Conservation (phyloP, 2,329 filamentous ascomycete species). For the Huntiella decipiens region DNA sequence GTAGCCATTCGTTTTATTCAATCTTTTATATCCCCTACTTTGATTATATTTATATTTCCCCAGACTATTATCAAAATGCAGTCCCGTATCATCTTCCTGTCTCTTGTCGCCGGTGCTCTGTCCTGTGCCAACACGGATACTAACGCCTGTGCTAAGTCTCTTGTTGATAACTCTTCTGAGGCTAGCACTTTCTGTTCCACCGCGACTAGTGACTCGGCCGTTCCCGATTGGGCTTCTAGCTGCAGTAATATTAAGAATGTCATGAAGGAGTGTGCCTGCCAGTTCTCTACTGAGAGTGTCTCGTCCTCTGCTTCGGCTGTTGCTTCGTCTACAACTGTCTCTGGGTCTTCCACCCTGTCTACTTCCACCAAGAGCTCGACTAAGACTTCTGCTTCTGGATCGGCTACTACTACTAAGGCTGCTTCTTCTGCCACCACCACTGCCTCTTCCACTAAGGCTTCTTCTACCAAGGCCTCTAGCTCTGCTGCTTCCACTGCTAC, state of each 20-base stretch:
- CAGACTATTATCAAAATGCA: conserved; percentile 7
- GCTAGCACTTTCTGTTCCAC: conserved; percentile 13
- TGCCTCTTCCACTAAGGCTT: background rate
- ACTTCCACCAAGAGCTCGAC: background rate
- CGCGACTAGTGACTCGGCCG: conserved; percentile 15
- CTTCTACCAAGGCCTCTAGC: background rate
- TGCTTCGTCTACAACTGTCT: background rate
- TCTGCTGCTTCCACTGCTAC: background rate
- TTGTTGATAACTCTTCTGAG: conserved; percentile 12
- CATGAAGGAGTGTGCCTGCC: conserved; percentile 18
- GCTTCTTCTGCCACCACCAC: background rate
- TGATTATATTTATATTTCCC: conserved; percentile 1
- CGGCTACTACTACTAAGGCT: background rate
- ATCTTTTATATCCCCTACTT: background rate
- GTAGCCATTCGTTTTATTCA: conserved; percentile 9
- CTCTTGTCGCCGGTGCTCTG: conserved; percentile 6
- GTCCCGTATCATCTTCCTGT: conserved; percentile 7
- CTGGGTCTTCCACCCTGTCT: background rate
- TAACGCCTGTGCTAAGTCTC: conserved; percentile 14
- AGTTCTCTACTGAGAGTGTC: conserved; percentile 13
- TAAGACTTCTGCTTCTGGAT: background rate
- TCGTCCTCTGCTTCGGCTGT: background rate
- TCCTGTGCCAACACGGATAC: conserved; percentile 8
- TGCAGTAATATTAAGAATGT: conserved; percentile 17
- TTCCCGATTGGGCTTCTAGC: conserved; percentile 17